Evolutionary conservation across 179 eudicot genomes (phyloP).

Genomic region (Nepenthes alata): DNA sequence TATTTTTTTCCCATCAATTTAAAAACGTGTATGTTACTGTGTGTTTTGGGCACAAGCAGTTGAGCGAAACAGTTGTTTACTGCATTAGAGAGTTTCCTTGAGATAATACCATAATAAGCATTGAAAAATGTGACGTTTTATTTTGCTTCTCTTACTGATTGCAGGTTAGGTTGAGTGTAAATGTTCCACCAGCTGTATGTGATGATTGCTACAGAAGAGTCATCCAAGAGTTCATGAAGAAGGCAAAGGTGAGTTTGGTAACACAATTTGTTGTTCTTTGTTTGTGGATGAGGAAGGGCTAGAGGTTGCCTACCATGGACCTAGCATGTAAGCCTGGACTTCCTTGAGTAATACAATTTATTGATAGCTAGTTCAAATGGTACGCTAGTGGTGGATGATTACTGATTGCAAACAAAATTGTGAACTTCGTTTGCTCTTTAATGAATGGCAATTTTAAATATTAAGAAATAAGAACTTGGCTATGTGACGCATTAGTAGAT

Average conservation of each 20-base stretch:
- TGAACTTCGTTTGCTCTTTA: too few species aligned
- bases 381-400: not conserved
- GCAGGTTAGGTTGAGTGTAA: conserved; percentile 69
- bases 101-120: not conserved
- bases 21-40: too few species aligned
- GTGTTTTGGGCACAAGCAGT: not conserved
- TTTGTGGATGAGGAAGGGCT: not conserved
- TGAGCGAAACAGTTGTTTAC: not conserved
- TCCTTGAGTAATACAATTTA: not conserved
- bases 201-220: conserved; percentile 64
- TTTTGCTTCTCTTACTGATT: conserved; percentile 1
- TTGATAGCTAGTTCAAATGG: not conserved
- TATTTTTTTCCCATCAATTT: too few species aligned
- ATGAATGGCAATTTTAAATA: too few species aligned
- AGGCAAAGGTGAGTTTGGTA: conserved; percentile 46
- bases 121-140: not conserved
- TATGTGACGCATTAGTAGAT: too few species aligned
- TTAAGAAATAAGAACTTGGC: too few species aligned
- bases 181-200: conserved; percentile 73
- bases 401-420: too few species aligned
- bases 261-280: not conserved
- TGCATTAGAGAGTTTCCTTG: not conserved
- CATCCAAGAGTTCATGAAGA: conserved; percentile 53
- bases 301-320: not conserved
- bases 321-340: too few species aligned